Percentiles rank a stretch among this genome's conserved stretches.
These are phyloP conservation scores for Candolleomyces aberdarensis DNA, from an alignment of 768 basidiomycete genomes.

Conservation along the genomic window DNA sequence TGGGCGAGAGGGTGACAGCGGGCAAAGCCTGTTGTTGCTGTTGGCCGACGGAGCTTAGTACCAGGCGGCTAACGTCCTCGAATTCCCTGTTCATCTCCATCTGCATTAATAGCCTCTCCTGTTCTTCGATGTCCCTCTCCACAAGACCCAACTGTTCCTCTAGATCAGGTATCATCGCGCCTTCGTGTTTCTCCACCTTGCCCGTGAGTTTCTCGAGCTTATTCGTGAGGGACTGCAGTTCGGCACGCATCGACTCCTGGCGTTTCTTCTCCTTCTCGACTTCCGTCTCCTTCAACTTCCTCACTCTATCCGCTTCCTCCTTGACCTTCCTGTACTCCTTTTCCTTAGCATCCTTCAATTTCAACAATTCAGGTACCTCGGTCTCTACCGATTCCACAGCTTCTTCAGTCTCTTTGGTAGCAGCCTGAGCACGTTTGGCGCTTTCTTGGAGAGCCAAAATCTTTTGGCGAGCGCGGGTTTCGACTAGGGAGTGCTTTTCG, in stretches of 20 bases:
- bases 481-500: slow-evolving; percentile 72
- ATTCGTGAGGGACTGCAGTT: slow-evolving; percentile 52
- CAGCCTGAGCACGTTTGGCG: slow-evolving; percentile 71
- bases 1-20: too few relatives aligned
- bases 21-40: neutral
- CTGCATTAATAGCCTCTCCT: slow-evolving; percentile 17
- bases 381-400: slow-evolving; percentile 45
- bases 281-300: slow-evolving; percentile 31
- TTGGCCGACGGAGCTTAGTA: neutral
- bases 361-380: slow-evolving; percentile 38
- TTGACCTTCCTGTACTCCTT: slow-evolving; percentile 40
- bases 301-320: slow-evolving; percentile 44
- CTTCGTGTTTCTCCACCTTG: slow-evolving; percentile 68
- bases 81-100: slow-evolving; percentile 8
- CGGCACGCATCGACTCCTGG: slow-evolving; percentile 53
- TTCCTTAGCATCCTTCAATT: slow-evolving; percentile 39
- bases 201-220: slow-evolving; percentile 64
- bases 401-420: slow-evolving; percentile 44
- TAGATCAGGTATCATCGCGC: slow-evolving; percentile 55
- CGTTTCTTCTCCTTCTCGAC: slow-evolving; percentile 52
- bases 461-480: slow-evolving; percentile 83
- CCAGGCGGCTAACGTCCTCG: neutral
- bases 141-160: slow-evolving; percentile 63
- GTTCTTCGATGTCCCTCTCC: slow-evolving; percentile 42
- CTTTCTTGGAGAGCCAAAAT: slow-evolving; percentile 87